Conservation (phyloP, 163 green algal genomes). For the Chlamydomonas reinhardtii region DNA sequence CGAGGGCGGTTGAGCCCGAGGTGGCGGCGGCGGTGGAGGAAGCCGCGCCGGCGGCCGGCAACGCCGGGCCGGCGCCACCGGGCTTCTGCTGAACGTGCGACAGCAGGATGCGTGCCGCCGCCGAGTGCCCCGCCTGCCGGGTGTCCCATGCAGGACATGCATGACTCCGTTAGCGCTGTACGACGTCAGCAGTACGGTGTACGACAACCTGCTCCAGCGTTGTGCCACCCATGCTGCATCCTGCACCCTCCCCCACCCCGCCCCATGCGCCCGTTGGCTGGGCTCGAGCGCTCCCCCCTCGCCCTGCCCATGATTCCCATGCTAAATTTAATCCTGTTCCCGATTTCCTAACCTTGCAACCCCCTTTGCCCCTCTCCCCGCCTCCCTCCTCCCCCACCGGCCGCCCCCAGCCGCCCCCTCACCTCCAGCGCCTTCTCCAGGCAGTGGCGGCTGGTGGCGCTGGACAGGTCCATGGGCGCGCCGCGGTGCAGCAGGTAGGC, state of each 20-base stretch:
- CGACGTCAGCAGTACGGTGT: too few relatives aligned
- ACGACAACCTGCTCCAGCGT: too few relatives aligned
- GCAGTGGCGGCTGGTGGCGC: conserved; percentile 30
- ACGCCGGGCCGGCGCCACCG: not conserved
- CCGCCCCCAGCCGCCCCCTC: not conserved
- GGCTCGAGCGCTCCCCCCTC: too few relatives aligned
- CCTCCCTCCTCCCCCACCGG: not conserved
- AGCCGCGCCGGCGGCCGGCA: not conserved
- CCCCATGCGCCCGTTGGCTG: too few relatives aligned
- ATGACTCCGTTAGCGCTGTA: too few relatives aligned
- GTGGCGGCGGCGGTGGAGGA: not conserved
- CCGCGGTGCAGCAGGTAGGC: conserved; percentile 45
- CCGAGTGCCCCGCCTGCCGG: conserved; percentile 35
- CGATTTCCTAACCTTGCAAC: too few relatives aligned
- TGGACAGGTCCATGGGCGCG: conserved; percentile 40
- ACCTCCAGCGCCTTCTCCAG: conserved; percentile 48
- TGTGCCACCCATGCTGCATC: too few relatives aligned
- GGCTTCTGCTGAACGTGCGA: conserved; percentile 34
- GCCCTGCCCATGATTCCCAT: too few relatives aligned
- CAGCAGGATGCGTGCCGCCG: conserved; percentile 37
- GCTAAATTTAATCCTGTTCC: too few relatives aligned
- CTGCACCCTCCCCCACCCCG: too few relatives aligned
- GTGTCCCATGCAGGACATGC: too few relatives aligned
- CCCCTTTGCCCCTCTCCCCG: too few relatives aligned
- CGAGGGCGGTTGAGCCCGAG: not conserved